Base-by-base conservation (phyloP, 768 basidiomycete genomes). In the Cubamyces lactineus region DNA sequence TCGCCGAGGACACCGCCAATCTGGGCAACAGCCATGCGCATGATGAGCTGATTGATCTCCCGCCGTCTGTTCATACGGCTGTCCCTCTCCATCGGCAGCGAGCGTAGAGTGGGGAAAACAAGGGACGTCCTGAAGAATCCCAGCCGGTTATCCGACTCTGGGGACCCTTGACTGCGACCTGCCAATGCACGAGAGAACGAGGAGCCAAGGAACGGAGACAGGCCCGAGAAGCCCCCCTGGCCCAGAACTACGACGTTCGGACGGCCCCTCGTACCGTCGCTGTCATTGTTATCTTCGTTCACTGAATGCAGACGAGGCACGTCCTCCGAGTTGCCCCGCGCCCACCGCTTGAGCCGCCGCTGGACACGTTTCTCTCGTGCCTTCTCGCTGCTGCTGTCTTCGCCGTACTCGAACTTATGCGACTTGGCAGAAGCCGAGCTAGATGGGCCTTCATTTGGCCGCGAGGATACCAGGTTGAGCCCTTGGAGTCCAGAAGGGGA, bases 1-100 rank as follows among this genome's bases (percentile, higher is more conserved):
- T 71, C 66, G 47, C 85, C 86, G 6, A 92, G 69, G 7, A 77
- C 68, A 12, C 92, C 93, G 11, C 92, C 92, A 7, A 92, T 80
- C 0, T 83, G 82, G 38, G 88, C 89, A 40, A 93, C 79, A 5
- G 85, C 92, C 86, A 92, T 91, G n/a, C 90, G 84, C 80, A 92
- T 88, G 0, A 84, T 86, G 47, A 94, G 75, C 68, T 91, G 87
- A 71, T 94, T 94, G 57, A 92, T 84, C 66, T 93, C 88, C 59
- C 84, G 78, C 59, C 92, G 79, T 39, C 92, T 78, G 3, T 77
- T 75, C 62, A 87, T 78, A 48, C 92, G 84, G 52, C 78, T 82
- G 8, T 77, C 73, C 46, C 78, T 80, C 70, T 94, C 92, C 12
- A 77, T 74, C 2, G 69, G 65, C 26, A 78, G 70, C 12, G 87